A percentile compares a stretch with the other conserved stretches of the same genome.
phyloP scores from a whole-genome alignment of 495 filamentous ascomycete species.

The Lasiosphaeriaceae sp. region DNA sequence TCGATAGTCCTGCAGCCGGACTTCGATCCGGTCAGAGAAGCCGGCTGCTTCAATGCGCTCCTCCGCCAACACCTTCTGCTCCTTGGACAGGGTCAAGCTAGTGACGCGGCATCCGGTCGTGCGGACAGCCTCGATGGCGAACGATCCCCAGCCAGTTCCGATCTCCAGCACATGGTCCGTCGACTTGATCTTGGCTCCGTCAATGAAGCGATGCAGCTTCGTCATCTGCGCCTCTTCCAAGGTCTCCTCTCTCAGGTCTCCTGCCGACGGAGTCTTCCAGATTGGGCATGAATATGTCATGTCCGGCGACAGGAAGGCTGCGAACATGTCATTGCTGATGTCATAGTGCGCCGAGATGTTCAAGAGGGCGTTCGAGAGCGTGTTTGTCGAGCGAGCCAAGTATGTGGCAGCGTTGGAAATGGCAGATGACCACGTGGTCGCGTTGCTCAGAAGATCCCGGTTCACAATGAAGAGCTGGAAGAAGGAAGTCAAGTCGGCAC shows the following conservation, averaged over 20 bases:
- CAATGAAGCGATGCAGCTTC: constrained; percentile 60
- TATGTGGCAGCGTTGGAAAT: constrained; percentile 47
- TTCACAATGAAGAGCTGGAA: constrained; percentile 69
- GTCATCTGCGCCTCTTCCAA: constrained; percentile 61
- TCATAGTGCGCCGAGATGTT: constrained; percentile 72
- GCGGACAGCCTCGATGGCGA: constrained; percentile 59
- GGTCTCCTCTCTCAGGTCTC: constrained; percentile 40
- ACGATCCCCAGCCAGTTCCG: constrained; percentile 66
- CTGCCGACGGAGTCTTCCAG: constrained; percentile 41
- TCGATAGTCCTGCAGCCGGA: constrained; percentile 60
- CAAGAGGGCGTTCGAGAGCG: constrained; percentile 57
- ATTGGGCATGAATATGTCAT: constrained; percentile 78
- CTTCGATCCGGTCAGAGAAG: constrained; percentile 48
- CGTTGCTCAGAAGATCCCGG: constrained; percentile 52
- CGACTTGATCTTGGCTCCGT: constrained; percentile 53
- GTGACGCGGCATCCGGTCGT: constrained; percentile 60
- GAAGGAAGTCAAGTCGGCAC: constrained; percentile 57
- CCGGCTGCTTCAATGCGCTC: constrained; percentile 52
- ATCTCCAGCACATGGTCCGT: constrained; percentile 67
- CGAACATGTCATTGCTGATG: constrained; percentile 70
- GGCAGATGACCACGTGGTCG: constrained; percentile 55
- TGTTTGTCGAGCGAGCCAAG: constrained; percentile 58
- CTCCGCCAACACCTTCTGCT: constrained; percentile 60
- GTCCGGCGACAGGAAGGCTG: constrained; percentile 65
- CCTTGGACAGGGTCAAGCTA: constrained; percentile 55